These are phyloP conservation scores for Globisporangium nodosum DNA, from an alignment of 352 stramenopile genomes.

Conservation along the genomic window DNA sequence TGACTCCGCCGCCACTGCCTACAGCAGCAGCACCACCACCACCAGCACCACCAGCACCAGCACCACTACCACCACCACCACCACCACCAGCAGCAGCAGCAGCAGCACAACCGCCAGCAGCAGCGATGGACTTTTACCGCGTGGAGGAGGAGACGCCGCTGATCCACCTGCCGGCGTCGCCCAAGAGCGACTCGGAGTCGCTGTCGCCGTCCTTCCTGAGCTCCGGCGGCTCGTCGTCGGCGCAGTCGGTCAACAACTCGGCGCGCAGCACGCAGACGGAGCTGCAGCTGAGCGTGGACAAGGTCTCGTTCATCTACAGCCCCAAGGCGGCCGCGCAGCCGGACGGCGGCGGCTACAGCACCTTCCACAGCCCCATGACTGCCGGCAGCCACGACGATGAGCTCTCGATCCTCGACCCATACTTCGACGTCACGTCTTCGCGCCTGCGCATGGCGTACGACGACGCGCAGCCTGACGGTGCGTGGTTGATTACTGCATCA, in stretches of 20 bases:
- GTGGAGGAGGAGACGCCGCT: conserved; percentile 41
- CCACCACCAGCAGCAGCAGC: neutral
- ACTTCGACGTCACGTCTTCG: conserved; percentile 81
- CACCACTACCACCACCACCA: neutral
- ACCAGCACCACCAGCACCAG: neutral
- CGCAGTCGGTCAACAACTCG: conserved; percentile 9
- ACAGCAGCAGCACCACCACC: neutral
- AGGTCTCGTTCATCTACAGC: conserved; percentile 79
- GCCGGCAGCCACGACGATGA: conserved; percentile 47
- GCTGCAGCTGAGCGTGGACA: conserved; percentile 71
- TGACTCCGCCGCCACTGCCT: too few species aligned
- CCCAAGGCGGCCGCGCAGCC: conserved; percentile 29
- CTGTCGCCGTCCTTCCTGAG: conserved; percentile 15
- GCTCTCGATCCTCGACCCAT: conserved; percentile 80
- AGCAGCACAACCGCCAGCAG: neutral
- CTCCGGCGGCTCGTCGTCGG: conserved; percentile 11
- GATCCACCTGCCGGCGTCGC: conserved; percentile 22
- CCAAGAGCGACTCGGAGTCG: conserved; percentile 21
- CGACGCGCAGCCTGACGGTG: conserved; percentile 45
- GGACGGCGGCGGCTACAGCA: conserved; percentile 29
- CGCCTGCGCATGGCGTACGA: conserved; percentile 66
- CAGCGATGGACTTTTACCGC: conserved; percentile 40
- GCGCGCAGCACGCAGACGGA: conserved; percentile 33
- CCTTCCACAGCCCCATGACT: conserved; percentile 35
- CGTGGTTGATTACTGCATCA: neutral